Evolutionary conservation across 257 asterid species (phyloP).

Genomic region (Thymus quinquecostatus): DNA sequence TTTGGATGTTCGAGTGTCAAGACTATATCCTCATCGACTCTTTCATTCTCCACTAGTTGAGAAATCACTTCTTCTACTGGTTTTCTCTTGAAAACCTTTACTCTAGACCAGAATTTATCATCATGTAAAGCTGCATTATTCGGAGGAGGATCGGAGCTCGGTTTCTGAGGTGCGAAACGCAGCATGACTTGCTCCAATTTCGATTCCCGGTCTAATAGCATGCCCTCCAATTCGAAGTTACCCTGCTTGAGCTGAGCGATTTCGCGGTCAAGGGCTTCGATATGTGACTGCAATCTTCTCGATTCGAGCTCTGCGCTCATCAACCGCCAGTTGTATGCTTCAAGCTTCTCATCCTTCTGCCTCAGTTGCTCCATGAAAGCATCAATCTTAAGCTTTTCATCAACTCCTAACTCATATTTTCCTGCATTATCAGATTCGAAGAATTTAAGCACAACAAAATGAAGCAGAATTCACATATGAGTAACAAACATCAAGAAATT

Average conservation of each 20-base stretch:
- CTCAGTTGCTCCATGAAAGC: slow-evolving; percentile 83
- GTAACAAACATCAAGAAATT: slow-evolving; percentile 6
- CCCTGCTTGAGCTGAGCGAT: slow-evolving; percentile 57
- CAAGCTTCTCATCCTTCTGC: slow-evolving; percentile 70
- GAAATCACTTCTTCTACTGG: slow-evolving; percentile 19
- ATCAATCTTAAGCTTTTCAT: slow-evolving; percentile 64
- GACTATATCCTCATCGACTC: slow-evolving; percentile 51
- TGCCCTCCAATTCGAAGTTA: slow-evolving; percentile 53
- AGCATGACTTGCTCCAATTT: slow-evolving; percentile 56
- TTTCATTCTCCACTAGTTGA: slow-evolving; percentile 26
- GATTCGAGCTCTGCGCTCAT: slow-evolving; percentile 73
- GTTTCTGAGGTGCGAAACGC: slow-evolving; percentile 44
- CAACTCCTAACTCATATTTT: slow-evolving; percentile 41
- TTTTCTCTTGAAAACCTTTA: slow-evolving; percentile 59
- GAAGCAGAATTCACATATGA: background rate
- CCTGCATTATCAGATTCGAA: slow-evolving; percentile 43
- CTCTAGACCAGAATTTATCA: slow-evolving; percentile 67
- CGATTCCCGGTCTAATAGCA: slow-evolving; percentile 51
- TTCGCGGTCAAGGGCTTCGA: slow-evolving; percentile 60
- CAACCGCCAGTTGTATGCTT: slow-evolving; percentile 70
- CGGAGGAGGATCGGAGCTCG: slow-evolving; percentile 28
- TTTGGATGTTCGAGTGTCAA: slow-evolving; percentile 47
- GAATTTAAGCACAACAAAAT: too few species aligned
- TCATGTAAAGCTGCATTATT: slow-evolving; percentile 34
- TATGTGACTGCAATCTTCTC: slow-evolving; percentile 55